Base-by-base conservation (phyloP, 2,329 filamentous ascomycete genomes). In the Fusarium virguliforme region DNA sequence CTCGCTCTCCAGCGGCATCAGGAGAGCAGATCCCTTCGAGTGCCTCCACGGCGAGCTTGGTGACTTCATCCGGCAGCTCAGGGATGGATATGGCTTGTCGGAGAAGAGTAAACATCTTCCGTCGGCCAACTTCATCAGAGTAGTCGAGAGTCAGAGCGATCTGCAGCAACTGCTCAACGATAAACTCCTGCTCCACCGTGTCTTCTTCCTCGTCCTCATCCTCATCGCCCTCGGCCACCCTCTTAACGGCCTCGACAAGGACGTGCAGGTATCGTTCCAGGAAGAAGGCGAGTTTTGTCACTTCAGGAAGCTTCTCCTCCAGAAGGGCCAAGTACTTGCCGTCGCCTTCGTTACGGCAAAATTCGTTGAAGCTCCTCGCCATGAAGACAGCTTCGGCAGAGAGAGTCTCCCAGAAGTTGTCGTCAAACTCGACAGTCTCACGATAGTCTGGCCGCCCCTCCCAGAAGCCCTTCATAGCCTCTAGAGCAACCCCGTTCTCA, bases 401-500 rank as follows among this genome's bases (percentile, higher is more conserved):
- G 12, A 96, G 83, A 2, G 92, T 92, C 75, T 94, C 90, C 92
- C 92, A 97, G 81, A 93, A 95, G 15, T 85, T 83, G 74, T 95
- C 90, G 69, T 92, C 88, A 70, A 96, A 94, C 26, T 83, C 85
- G 60, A 94, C 86, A 32, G 88, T 89, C 60, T 95, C 91, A 57
- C 91, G 86, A 76, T 95, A 95, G 78, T 96, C 93, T 3, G 94
- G 92, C 18, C 96, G 90, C 5, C 95, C 94, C 73, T 96, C 93
- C 96, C 96, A 99, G 81, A 99, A 98, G 53, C 94, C 93, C 67
- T 89, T 92, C 95, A 99, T 98, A 1, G 96, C 96, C 78, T 98
- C 93, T 8, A 97, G 87, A 2, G 94, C 95, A 65, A 98, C 93
- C 6, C 96, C 97, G 61, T 92, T 93, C 79, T 98, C 95, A 22